Evolutionary conservation across 352 stramenopile species (phyloP).

Genomic region (Pilasporangium apinafurcum): DNA sequence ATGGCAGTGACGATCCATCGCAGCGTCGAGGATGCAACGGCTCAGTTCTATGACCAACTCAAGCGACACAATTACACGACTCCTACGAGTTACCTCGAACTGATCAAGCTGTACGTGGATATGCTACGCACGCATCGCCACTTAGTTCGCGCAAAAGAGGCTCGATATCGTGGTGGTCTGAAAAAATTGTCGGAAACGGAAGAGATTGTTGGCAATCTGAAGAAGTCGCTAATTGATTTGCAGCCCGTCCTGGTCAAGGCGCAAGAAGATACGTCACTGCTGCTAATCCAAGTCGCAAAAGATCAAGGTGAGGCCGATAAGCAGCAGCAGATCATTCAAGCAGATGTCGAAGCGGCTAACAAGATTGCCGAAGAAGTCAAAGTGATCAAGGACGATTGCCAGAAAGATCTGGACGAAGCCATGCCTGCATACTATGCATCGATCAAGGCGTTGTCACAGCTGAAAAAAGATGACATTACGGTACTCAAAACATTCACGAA

Average conservation of each 20-base stretch:
- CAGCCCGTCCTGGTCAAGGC: slow-evolving; percentile 88
- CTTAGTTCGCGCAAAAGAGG: slow-evolving; percentile 79
- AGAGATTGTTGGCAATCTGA: slow-evolving; percentile 89
- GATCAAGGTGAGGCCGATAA: slow-evolving; percentile 91
- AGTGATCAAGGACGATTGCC: slow-evolving; percentile 91
- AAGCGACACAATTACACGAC: slow-evolving; percentile 94
- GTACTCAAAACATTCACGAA: slow-evolving; percentile 92
- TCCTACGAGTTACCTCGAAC: slow-evolving; percentile 92
- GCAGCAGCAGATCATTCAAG: slow-evolving; percentile 88
- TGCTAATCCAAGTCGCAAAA: slow-evolving; percentile 86
- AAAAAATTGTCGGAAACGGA: slow-evolving; percentile 93
- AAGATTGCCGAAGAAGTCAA: slow-evolving; percentile 90
- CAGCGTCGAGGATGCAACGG: slow-evolving; percentile 84
- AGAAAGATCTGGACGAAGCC: slow-evolving; percentile 89
- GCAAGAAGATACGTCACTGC: slow-evolving; percentile 77
- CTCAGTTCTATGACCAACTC: slow-evolving; percentile 72
- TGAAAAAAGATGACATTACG: slow-evolving; percentile 92
- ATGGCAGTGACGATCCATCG: slow-evolving; percentile 93
- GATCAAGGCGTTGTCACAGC: slow-evolving; percentile 85
- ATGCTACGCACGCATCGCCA: slow-evolving; percentile 86
- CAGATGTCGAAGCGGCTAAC: slow-evolving; percentile 88
- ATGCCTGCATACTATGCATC: slow-evolving; percentile 91
- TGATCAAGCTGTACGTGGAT: slow-evolving; percentile 92
- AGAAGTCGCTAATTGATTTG: slow-evolving; percentile 88
- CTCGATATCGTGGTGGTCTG: slow-evolving; percentile 76